These are phyloP conservation scores for Parascedosporium putredinis DNA, from an alignment of 2,329 filamentous ascomycete genomes.

Conservation along the genomic window DNA sequence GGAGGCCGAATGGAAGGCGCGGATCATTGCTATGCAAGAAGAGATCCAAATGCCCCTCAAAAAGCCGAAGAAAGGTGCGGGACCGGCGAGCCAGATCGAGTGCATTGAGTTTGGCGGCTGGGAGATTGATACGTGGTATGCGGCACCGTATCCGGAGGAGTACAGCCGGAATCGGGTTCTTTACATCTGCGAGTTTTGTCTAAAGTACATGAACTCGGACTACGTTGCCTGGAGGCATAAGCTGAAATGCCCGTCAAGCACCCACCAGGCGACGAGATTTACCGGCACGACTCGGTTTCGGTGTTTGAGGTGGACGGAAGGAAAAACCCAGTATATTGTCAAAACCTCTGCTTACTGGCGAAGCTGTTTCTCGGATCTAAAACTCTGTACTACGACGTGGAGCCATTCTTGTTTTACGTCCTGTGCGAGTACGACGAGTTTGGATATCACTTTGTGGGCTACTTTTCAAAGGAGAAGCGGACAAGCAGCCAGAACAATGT, in stretches of 20 bases:
- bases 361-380: slow-evolving; percentile 98
- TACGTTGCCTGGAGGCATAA: slow-evolving; percentile 98
- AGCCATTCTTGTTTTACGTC: slow-evolving; percentile 94
- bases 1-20: slow-evolving; percentile 81
- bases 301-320: slow-evolving; percentile 97
- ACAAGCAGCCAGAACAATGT: slow-evolving; percentile 94
- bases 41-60: slow-evolving; percentile 52
- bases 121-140: slow-evolving; percentile 99
- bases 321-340: slow-evolving; percentile 96
- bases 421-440: slow-evolving; percentile 88
- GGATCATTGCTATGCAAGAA: slow-evolving; percentile 47
- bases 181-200: slow-evolving; percentile 98
- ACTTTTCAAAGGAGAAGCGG: slow-evolving; percentile 97
- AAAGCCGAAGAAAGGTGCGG: slow-evolving; percentile 64
- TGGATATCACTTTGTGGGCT: slow-evolving; percentile 96
- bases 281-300: slow-evolving; percentile 79
- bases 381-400: slow-evolving; percentile 95
- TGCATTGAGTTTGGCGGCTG: slow-evolving; percentile 96
- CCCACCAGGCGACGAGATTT: slow-evolving; percentile 95
- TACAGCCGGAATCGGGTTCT: slow-evolving; percentile 93
- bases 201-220: slow-evolving; percentile 99
- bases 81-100: slow-evolving; percentile 90
- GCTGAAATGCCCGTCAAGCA: slow-evolving; percentile 95
- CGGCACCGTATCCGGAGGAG: slow-evolving; percentile 94
- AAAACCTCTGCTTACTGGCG: slow-evolving; percentile 89